Evolutionary conservation across 805 yeast genomes (phyloP).

Genomic region (Cyberlindnera lachancei): DNA sequence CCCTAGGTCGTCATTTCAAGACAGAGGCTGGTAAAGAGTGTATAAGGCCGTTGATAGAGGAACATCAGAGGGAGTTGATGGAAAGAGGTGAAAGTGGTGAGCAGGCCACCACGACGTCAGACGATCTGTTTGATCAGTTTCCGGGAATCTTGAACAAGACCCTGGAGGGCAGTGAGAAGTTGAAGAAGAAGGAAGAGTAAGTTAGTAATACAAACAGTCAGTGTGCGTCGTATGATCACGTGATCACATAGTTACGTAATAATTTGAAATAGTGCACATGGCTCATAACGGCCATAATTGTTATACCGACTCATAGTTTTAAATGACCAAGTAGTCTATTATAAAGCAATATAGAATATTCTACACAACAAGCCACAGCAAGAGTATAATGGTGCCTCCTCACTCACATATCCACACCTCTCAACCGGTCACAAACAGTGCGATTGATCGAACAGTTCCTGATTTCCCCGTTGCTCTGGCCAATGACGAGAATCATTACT

Average conservation of each 20-base stretch:
- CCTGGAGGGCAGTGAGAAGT: background rate
- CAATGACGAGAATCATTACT: constrained; percentile 70
- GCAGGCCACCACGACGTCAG: too few species aligned
- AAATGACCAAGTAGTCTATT: too few species aligned
- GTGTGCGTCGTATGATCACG: too few species aligned
- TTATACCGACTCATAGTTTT: background rate
- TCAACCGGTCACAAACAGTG: constrained; percentile 59
- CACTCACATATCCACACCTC: constrained; percentile 45
- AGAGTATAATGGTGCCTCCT: background rate
- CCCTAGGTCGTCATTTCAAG: constrained; percentile 68
- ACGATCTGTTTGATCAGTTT: constrained; percentile 18
- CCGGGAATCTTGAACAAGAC: constrained; percentile 7
- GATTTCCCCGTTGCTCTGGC: constrained; percentile 70
- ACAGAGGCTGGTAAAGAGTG: constrained; percentile 75
- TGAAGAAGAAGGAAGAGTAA: background rate
- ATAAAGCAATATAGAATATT: too few species aligned
- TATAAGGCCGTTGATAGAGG: constrained; percentile 59
- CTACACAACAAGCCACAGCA: background rate
- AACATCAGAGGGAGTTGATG: constrained; percentile 29
- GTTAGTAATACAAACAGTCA: too few species aligned
- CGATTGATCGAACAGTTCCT: constrained; percentile 72
- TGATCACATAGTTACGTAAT: too few species aligned
- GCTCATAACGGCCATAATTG: too few species aligned
- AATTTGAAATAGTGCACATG: too few species aligned
- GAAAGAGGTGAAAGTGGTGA: constrained; percentile 8